phyloP scores from a whole-genome alignment of 371 early-diverging fungal genomes.

The Gilbertella persicaria region DNA sequence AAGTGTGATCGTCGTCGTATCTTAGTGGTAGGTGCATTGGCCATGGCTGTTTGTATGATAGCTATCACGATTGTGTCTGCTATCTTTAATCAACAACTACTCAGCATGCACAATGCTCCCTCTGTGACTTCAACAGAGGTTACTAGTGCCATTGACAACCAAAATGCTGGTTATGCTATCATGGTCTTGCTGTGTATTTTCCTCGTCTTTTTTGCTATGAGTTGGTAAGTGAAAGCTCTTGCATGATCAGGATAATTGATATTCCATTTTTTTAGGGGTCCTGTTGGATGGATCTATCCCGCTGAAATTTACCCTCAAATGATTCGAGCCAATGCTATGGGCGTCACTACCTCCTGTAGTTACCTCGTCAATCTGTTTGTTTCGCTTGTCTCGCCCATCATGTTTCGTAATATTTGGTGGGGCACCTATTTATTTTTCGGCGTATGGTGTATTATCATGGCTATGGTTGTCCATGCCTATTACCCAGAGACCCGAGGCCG shows the following conservation, averaged over 20 bases:
- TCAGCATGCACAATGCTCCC: neutral
- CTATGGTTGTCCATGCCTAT: constrained; percentile 61
- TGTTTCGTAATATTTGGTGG: constrained; percentile 57
- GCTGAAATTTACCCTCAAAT: constrained; percentile 58
- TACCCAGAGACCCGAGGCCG: constrained; percentile 79
- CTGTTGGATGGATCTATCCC: constrained; percentile 90
- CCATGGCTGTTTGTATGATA: constrained; percentile 41
- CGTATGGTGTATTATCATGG: constrained; percentile 55
- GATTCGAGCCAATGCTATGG: constrained; percentile 78
- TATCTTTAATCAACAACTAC: constrained; percentile 28
- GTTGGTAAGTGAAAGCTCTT: constrained; percentile 47
- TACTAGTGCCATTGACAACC: neutral
- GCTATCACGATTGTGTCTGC: constrained; percentile 50
- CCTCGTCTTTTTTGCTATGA: constrained; percentile 72
- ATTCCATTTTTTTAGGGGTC: constrained; percentile 56
- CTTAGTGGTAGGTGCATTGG: constrained; percentile 49
- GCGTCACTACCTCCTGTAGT: constrained; percentile 82
- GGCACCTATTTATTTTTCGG: constrained; percentile 68
- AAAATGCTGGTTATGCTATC: constrained; percentile 44
- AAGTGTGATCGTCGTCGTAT: constrained; percentile 60
- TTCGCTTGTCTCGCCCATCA: constrained; percentile 59
- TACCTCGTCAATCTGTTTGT: constrained; percentile 77
- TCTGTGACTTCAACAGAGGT: constrained; percentile 44
- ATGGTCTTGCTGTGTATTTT: constrained; percentile 65
- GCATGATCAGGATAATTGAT: neutral